Base-by-base conservation (phyloP, 169 alveolate genomes). In the Cryptosporidium ryanae region DNA sequence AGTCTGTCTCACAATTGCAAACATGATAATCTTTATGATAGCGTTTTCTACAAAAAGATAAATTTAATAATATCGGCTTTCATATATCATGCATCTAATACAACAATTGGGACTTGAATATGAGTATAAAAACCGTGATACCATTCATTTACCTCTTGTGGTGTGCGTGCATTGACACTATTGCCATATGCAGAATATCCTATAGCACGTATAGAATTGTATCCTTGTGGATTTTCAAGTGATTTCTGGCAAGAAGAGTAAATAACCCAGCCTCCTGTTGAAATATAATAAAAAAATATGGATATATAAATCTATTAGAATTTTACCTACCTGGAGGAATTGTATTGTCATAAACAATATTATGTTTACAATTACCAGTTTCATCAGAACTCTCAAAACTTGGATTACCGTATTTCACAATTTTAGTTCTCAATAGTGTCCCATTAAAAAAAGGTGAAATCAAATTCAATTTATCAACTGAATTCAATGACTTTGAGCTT, bases 131-230 rank as follows among this genome's bases (percentile, higher is more conserved):
- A 34, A 21, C 66, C 55, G 38, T 76, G 87, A 55, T 59, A 76
- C 87, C 87, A 76, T n/a, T 55, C 64, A n/a, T 61, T 21, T 23
- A 76, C 52, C 27, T 76, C 65, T 21, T 18, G n/a, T 25, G 87
- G 87, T 43, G 23, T 44, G 21, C 46, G 43, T 21, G 38, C 29
- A 18, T 76, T 32, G n/a, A 38, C 52, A 12, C 32, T 21, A 15
- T 76, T 76, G 10, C 76, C 68, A 76, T 59, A 76, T 76, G 87
- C 76, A 59, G 71, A 21, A 55, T 76, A 76, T 32, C 87, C 87
- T 15, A 76, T 25, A 55, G 71, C 87, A 23, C 87, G 57, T 46
- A 76, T 76, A 18, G 87, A 76, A 59, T 55, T 55, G 43, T 59
- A 76, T 8, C 87, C 87, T 10, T n/a, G n/a, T 5, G 87, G 87